phyloP scores from a whole-genome alignment of 331 rosid genomes.

The Dryas integrifolia region DNA sequence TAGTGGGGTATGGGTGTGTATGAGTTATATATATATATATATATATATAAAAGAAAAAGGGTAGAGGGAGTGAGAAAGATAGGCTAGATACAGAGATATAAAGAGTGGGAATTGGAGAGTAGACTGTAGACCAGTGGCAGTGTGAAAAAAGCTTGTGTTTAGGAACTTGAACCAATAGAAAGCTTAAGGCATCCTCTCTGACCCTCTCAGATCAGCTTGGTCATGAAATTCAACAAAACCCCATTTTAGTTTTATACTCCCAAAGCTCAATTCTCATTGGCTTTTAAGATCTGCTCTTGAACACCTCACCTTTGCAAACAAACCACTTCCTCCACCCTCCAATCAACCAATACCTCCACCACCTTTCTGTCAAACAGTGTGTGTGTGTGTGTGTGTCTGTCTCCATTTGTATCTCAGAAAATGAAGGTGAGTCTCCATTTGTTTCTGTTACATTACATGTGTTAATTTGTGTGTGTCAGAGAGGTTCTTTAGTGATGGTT shows the following conservation, averaged over 20 bases:
- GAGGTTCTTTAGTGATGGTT: neutral
- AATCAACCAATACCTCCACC: neutral
- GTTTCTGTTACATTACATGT: conserved; percentile 1
- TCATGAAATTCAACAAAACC: conserved; percentile 63
- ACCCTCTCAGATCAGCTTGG: conserved; percentile 31
- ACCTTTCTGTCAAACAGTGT: conserved; percentile 2
- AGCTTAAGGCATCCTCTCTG: conserved; percentile 1
- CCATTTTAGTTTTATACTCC: conserved; percentile 40
- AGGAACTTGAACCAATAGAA: conserved; percentile 51
- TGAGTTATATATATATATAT: conserved; percentile 6
- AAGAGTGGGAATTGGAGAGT: neutral
- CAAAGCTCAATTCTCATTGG: conserved; percentile 45
- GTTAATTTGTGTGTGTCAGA: neutral
- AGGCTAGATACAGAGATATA: conserved; percentile 34
- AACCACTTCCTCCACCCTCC: conserved; percentile 19
- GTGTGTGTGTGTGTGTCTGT: neutral
- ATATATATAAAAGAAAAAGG: conserved; percentile 19
- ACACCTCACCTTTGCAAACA: conserved; percentile 26
- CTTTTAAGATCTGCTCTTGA: conserved; percentile 56
- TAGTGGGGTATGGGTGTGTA: conserved; percentile 29
- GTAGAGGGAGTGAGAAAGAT: conserved; percentile 8
- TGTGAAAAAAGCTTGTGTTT: conserved; percentile 33
- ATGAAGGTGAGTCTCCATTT: conserved; percentile 59
- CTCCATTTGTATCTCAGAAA: conserved; percentile 28
- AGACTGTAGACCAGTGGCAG: conserved; percentile 14